Base-by-base conservation (phyloP, 2,329 filamentous ascomycete genomes). In the Septoria linicola region DNA sequence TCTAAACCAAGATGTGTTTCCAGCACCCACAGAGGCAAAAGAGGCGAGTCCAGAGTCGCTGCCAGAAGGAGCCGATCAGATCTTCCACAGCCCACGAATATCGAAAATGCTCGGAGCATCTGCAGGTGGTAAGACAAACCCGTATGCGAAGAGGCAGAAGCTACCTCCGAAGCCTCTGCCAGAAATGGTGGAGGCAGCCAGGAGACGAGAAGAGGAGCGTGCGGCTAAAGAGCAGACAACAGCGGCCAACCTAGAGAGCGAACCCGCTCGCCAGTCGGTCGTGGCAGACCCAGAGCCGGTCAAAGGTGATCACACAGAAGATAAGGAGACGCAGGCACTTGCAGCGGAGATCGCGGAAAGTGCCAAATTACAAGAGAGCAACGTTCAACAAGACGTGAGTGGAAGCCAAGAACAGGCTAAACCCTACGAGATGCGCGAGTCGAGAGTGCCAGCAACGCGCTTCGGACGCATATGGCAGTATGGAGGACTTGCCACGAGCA, bases 401-500 rank as follows among this genome's bases (percentile, higher is more conserved):
- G 19, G 16, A 27, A 34, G 44, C 7, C 49, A 47, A 16, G 16
- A 48, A 19, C 40, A 51, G 7, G 46, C 49, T 14, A 55, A 50
- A 16, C 48, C 57, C 25, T 89, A 95, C 65, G 77, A 86, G 54
- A 83, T 99, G 67, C 80, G 86, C 49, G 92, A 97, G 65, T 99
- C 93, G 8, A 85, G 84, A 57, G 91, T 99, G 0, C 93, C 93
- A 1, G 88, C 93, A 0, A 89, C 90, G 6, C 84, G 93, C 3
- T 72, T 99, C 44, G 87, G 91, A 36, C 81, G 93, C 49, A 74
- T 99, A 19, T 96, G 92, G 88, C 95, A 99, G 70, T 99, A 97
- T 67, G 82, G 89, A 49, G 90, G 93, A 0, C 79, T 99, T 4
- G 93, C 90, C 20, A 92, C 90, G 1, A 95, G 92, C 40, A 96